phyloP scores from a whole-genome alignment of 1,139 yeast species.

The Eremothecium coryli region DNA sequence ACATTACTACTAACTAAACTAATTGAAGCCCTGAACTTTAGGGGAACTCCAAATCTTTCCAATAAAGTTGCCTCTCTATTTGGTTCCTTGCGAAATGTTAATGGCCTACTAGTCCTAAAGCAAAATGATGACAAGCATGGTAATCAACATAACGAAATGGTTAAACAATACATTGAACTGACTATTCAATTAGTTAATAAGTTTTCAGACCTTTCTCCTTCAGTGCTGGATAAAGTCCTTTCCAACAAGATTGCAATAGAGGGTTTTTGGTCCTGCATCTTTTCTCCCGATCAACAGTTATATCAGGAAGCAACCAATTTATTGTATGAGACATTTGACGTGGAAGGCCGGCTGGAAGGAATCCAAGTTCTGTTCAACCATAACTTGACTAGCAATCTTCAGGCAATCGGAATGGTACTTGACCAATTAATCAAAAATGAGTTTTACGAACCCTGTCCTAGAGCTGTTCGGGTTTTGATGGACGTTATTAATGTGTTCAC shows the following conservation, averaged over 20 bases:
- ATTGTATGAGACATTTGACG: slow-evolving; percentile 70
- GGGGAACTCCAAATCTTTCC: slow-evolving; percentile 35
- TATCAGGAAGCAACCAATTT: slow-evolving; percentile 66
- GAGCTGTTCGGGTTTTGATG: slow-evolving; percentile 63
- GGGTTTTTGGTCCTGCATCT: slow-evolving; percentile 64
- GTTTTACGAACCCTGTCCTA: slow-evolving; percentile 66
- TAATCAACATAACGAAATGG: slow-evolving; percentile 24
- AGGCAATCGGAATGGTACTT: slow-evolving; percentile 42
- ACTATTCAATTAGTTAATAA: slow-evolving; percentile 29
- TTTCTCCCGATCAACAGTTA: slow-evolving; percentile 43
- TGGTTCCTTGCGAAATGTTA: slow-evolving; percentile 37
- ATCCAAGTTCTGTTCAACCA: slow-evolving; percentile 44
- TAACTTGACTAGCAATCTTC: slow-evolving; percentile 38
- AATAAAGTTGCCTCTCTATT: slow-evolving; percentile 18
- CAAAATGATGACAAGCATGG: slow-evolving; percentile 10
- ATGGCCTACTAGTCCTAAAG: slow-evolving; percentile 34
- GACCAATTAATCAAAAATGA: slow-evolving; percentile 39
- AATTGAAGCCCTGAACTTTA: slow-evolving; percentile 31
- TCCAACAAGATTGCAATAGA: slow-evolving; percentile 33
- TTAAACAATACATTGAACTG: slow-evolving; percentile 22
- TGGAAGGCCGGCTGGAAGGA: slow-evolving; percentile 64
- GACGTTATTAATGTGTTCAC: slow-evolving; percentile 58
- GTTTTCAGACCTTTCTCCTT: slow-evolving; percentile 39
- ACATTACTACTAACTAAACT: slow-evolving; percentile 5
- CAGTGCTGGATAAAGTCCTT: slow-evolving; percentile 37